Evolutionary conservation across 768 basidiomycete species (phyloP).

Genomic region (Mycena rebaudengoi): DNA sequence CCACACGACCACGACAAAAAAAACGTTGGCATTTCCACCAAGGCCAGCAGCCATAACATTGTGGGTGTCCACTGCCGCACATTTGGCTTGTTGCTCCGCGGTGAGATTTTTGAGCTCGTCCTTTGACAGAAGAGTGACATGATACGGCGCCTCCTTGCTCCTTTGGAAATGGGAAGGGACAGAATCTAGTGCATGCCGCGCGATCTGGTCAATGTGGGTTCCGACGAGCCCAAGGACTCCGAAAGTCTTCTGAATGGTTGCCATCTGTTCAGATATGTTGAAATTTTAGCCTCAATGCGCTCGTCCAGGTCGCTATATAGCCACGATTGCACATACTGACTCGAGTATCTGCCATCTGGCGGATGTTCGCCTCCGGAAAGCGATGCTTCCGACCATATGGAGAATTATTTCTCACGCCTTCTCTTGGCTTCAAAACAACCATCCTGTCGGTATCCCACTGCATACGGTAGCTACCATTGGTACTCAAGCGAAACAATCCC

Average conservation of each 20-base stretch:
- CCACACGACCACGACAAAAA: slow-evolving; percentile 63
- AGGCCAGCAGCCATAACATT: slow-evolving; percentile 49
- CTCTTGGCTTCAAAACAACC: no score
- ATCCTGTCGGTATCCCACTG: no score
- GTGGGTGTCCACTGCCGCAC: slow-evolving; percentile 5
- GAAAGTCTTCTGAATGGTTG: neutral
- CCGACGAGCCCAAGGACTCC: slow-evolving; percentile 10
- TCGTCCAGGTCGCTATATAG: no score
- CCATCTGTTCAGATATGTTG: no score
- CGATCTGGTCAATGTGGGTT: slow-evolving; percentile 14
- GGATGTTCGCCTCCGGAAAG: no score
- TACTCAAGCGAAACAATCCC: no score
- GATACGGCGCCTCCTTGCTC: neutral
- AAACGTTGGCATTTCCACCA: slow-evolving; percentile 47
- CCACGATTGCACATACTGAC: no score
- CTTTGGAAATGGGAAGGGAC: neutral
- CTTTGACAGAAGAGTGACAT: slow-evolving; percentile 5
- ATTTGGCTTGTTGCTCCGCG: slow-evolving; percentile 21
- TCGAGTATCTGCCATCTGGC: no score
- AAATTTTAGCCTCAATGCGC: no score
- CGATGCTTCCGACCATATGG: no score
- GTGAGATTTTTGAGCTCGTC: slow-evolving; percentile 18
- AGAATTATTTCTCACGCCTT: no score
- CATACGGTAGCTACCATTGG: no score
- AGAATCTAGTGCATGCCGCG: neutral